A percentile compares a stretch with the other conserved stretches of the same genome.
Evolutionary conservation across 208 protist species (phyloP).

Genomic region (Naegleria gruberi): DNA sequence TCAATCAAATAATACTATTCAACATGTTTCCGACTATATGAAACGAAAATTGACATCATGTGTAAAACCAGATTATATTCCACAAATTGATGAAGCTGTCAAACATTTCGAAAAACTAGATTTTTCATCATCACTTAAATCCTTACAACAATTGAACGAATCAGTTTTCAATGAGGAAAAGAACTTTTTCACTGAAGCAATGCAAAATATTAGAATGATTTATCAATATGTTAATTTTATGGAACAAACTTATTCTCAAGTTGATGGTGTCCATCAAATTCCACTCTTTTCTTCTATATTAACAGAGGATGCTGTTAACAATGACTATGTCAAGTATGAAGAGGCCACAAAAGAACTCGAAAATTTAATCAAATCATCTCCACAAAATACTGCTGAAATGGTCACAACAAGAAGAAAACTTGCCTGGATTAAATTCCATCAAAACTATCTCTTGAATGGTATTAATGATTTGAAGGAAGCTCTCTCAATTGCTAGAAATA

Average conservation of each 20-base stretch:
- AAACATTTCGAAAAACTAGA: background rate
- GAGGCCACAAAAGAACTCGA: background rate
- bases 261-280: background rate
- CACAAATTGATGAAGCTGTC: no score
- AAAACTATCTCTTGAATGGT: background rate
- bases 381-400: background rate
- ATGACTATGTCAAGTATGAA: background rate
- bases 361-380: background rate
- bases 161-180: background rate
- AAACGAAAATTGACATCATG: no score
- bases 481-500: background rate
- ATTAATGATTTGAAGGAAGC: background rate
- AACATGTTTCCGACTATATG: no score
- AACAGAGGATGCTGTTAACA: background rate
- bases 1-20: no score
- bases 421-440: background rate
- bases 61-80: no score
- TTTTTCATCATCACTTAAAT: background rate
- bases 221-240: background rate
- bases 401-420: background rate
- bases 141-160: background rate
- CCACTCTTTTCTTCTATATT: background rate
- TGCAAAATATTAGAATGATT: background rate
- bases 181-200: background rate
- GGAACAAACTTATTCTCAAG: background rate